Percentiles rank a stretch among this genome's conserved stretches.
Conservation (phyloP, 2,329 filamentous ascomycete genomes). For the Bimuria novae-zelandiae region DNA sequence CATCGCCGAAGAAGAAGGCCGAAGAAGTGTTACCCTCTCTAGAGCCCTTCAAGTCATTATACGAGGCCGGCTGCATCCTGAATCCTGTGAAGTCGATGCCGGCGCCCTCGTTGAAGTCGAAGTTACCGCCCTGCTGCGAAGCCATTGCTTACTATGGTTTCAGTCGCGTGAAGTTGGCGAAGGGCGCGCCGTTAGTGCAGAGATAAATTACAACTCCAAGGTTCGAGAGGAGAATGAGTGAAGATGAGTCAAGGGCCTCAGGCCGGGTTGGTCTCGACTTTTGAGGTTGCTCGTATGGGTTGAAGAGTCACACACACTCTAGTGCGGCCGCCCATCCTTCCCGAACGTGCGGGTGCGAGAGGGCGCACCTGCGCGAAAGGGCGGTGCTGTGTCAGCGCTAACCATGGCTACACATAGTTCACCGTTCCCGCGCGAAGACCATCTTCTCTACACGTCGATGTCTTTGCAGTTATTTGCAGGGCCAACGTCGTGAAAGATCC, state of each 20-base stretch:
- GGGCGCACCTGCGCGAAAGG: too few species aligned
- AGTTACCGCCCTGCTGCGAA: conserved; percentile 16
- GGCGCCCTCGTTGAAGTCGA: conserved; percentile 34
- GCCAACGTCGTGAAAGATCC: too few species aligned
- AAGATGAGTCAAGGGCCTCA: conserved; percentile 38
- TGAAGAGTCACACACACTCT: conserved; percentile 6
- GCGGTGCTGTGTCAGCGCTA: too few species aligned
- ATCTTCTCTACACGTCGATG: too few species aligned
- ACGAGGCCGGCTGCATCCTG: conserved; percentile 20
- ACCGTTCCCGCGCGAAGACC: too few species aligned
- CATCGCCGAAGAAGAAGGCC: conserved; percentile 38
- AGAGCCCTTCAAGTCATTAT: conserved; percentile 26
- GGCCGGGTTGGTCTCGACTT: conserved; percentile 29
- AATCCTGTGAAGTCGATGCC: conserved; percentile 40
- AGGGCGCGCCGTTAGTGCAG: conserved; percentile 23
- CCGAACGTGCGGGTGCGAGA: not conserved
- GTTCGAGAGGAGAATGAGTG: conserved; percentile 32
- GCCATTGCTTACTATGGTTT: conserved; percentile 7
- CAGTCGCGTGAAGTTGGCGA: conserved; percentile 12
- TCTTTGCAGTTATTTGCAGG: too few species aligned
- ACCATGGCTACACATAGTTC: too few species aligned
- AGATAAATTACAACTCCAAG: conserved; percentile 22
- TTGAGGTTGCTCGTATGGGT: conserved; percentile 10
- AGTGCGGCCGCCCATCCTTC: not conserved
- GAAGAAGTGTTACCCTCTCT: conserved; percentile 37